Percentiles rank a stretch among this genome's conserved stretches.
Conservation (phyloP, 257 asterid species). For the Eucommia ulmoides region DNA sequence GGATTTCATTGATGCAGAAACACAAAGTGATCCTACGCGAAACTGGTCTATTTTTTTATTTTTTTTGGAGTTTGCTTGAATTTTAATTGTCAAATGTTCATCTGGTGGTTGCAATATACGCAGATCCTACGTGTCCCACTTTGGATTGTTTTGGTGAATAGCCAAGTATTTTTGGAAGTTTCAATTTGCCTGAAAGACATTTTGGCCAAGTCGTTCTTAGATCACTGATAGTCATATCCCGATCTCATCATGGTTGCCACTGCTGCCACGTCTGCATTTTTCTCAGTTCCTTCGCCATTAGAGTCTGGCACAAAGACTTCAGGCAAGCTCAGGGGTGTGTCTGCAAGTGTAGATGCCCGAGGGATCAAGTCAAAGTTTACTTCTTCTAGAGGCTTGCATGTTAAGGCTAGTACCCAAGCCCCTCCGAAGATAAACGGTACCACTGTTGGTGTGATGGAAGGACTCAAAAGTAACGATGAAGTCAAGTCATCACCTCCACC, state of each 20-base stretch:
- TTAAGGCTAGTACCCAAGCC: conserved; percentile 76
- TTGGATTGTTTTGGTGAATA: too few species aligned
- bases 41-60: too few species aligned
- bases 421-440: conserved; percentile 91
- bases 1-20: too few species aligned
- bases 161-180: too few species aligned
- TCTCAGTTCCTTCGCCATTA: conserved; percentile 42
- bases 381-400: conserved; percentile 50
- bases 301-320: conserved; percentile 51
- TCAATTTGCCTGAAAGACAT: too few species aligned
- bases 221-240: too few species aligned
- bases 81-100: too few species aligned
- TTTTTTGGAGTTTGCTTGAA: too few species aligned
- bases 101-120: too few species aligned
- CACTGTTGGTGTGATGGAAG: conserved; percentile 69
- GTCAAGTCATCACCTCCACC: conserved; percentile 55
- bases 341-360: conserved; percentile 51
- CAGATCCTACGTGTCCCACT: too few species aligned
- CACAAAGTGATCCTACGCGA: too few species aligned
- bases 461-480: conserved; percentile 51
- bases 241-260: conserved; percentile 79
- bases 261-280: conserved; percentile 72
- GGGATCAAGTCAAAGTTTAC: conserved; percentile 52
- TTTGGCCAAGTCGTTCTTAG: too few species aligned
- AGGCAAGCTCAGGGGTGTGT: conserved; percentile 47